A percentile compares a stretch with the other conserved stretches of the same genome.
Evolutionary conservation across 176 grass and related monocot genomes (phyloP).

Genomic region (Metroxylon sagu): DNA sequence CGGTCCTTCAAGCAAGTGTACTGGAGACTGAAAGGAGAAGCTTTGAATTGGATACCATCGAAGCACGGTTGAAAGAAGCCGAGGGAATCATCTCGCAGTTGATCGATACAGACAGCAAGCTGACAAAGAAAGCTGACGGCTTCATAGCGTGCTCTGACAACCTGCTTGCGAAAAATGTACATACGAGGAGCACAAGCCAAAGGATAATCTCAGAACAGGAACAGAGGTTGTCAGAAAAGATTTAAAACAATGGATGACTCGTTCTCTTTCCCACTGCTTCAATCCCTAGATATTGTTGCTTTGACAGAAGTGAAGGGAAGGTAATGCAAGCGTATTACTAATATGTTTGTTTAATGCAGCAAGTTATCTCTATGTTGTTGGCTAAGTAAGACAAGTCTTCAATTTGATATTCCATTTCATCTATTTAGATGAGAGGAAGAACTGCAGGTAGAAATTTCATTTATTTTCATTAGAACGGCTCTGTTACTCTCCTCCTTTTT

Average conservation of each 20-base stretch:
- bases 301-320: too few relatives aligned
- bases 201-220: slow-evolving; percentile 67
- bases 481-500: too few relatives aligned
- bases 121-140: slow-evolving; percentile 59
- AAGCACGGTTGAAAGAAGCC: slow-evolving; percentile 47
- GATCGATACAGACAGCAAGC: slow-evolving; percentile 64
- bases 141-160: slow-evolving; percentile 27
- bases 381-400: too few relatives aligned
- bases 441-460: too few relatives aligned
- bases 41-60: slow-evolving; percentile 37
- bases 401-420: too few relatives aligned
- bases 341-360: too few relatives aligned
- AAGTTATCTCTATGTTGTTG: too few relatives aligned
- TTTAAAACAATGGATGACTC: slow-evolving; percentile 17
- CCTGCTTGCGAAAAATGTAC: slow-evolving; percentile 18
- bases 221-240: slow-evolving; percentile 72
- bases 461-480: too few relatives aligned
- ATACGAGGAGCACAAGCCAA: slow-evolving; percentile 54
- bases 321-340: too few relatives aligned
- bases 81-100: slow-evolving; percentile 63
- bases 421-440: too few relatives aligned
- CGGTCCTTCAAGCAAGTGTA: slow-evolving; percentile 40
- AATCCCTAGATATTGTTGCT: too few relatives aligned
- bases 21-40: slow-evolving; percentile 34
- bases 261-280: not conserved